Evolutionary conservation across 2,329 filamentous ascomycete species (phyloP), one percentile per base, ranked within the genome.

Genomic region (Aureobasidium leucospermi): DNA sequence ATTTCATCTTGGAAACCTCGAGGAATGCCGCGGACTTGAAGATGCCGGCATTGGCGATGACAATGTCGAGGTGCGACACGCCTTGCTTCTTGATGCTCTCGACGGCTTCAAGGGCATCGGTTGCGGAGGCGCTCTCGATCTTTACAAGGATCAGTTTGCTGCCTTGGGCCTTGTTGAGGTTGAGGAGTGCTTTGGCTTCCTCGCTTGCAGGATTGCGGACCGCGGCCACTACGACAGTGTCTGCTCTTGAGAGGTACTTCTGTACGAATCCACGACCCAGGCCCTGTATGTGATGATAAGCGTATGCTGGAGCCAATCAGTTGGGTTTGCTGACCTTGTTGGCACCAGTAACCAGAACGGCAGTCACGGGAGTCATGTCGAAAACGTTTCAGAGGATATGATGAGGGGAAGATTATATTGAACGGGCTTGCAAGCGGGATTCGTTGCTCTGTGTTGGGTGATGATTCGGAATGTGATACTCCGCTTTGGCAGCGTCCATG

Each of bases 61-160:
- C 53, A 16, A 48, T n/a, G 48, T 63, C 61, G 65, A 69, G 41
- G 23, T 42, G 36, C 5, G 16, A 15, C 10, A 53, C 36, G 10
- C 31, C 16, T 11, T 38, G 32, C 62, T 59, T 4, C 65, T 63
- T 55, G 69, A 70, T 10, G 0, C 65, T 64, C 56, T 55, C 5
- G 23, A 65, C 46, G 11, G 61, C 59, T 15, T 51, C 28, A 4
- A 15, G 13, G n/a, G 61, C 32, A 41, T 59, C 61, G 13, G 43
- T 43, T 11, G 49, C 29, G n/a, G 47, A 60, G 8, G 42, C 29
- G 49, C 46, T 60, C 32, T 65, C 63, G 29, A 65, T 46, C 34
- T 59, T 60, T 16, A 65, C 57, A 46, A 63, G 23, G 34, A 64
- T 57, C 36, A 63, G 58, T 4, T 41, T 58, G 49, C 42, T 55